Conservation (phyloP, 2,329 filamentous ascomycete species). For the Aspergillus pseudonomiae region DNA sequence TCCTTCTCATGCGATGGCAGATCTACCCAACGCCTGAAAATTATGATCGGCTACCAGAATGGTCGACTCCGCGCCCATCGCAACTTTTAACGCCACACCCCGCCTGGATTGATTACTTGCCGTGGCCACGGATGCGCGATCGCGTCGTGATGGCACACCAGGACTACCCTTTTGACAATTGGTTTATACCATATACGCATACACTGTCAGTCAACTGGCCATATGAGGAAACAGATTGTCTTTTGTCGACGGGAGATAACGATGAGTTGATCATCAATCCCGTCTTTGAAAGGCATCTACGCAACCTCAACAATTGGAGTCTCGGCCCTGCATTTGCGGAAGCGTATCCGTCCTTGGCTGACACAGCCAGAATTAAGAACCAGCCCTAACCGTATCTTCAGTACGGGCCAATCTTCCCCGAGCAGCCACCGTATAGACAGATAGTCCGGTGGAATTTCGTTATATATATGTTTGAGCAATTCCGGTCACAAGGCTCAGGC, state of each 20-base stretch:
- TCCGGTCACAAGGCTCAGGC: not conserved
- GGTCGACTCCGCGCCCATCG: conserved; percentile 66
- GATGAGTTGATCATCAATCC: conserved; percentile 80
- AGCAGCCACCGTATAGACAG: not conserved
- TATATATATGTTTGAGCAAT: not conserved
- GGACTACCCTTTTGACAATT: conserved; percentile 72
- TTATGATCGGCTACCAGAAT: conserved; percentile 75
- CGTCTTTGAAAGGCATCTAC: conserved; percentile 79
- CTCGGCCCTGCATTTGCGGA: conserved; percentile 70
- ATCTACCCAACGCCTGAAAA: conserved; percentile 78
- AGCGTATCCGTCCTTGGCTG: conserved; percentile 62
- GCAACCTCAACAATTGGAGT: conserved; percentile 78
- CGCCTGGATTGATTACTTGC: conserved; percentile 79
- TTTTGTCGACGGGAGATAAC: conserved; percentile 56
- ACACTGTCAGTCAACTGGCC: conserved; percentile 82
- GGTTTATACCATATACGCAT: conserved; percentile 79
- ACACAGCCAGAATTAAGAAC: conserved; percentile 41
- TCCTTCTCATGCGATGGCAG: conserved; percentile 83
- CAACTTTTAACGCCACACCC: conserved; percentile 73
- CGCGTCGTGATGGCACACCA: conserved; percentile 58
- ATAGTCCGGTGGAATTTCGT: not conserved
- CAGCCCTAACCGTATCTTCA: not conserved
- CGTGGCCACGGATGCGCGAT: conserved; percentile 78
- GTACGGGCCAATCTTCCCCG: not conserved
- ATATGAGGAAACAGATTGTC: conserved; percentile 71